Base-by-base conservation (phyloP, 805 yeast species). In the Phaffomyces opuntiae region DNA sequence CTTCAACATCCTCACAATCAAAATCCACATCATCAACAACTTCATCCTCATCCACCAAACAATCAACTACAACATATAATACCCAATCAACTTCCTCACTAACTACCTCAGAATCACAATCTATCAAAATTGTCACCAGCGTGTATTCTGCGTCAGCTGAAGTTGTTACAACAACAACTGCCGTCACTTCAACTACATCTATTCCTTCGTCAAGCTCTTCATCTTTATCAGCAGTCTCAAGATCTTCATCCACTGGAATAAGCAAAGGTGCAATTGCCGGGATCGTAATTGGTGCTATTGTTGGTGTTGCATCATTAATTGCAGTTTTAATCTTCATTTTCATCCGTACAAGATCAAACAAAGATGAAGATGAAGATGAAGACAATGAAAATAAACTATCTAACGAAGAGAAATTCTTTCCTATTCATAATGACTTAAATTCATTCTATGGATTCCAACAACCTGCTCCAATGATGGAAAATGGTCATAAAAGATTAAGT, bases 261-360 rank as follows among this genome's bases (percentile, higher is more conserved):
- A 52, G 49, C 39, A 63, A 56, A 32, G 83, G 83, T 16, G 80
- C 81, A 19, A 77, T 78, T 45, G 83, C 80, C 9, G 83, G 83
- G 39, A 73, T 78, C 26, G 83, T 76, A n/a, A 66, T 76, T 36
- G 83, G 83, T 26, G 69, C 67, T 7, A 64, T 77, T 11, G 66
- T 60, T 19, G 83, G 80, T 48, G 57, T 71, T 0, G 34, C 74
- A 3, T 73, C 68, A 1, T 64, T 66, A 7, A 52, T 74, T 9
- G 59, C 50, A 9, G 6, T 54, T 21, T 40, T 46, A 14, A 38
- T 55, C 19, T 36, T 55, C 37, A 26, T 55, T 40, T 53, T 50
- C 48, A 38, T 53, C 19, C 51, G 51, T 17, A 33, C 43, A 11
- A 53, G 60, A 35, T 42, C 46, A 25, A 25, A 42, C 9, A 31